A percentile compares a stretch with the other conserved stretches of the same genome.
Conservation (phyloP, 2,329 filamentous ascomycete genomes). For the Golovinomyces cichoracearum region DNA sequence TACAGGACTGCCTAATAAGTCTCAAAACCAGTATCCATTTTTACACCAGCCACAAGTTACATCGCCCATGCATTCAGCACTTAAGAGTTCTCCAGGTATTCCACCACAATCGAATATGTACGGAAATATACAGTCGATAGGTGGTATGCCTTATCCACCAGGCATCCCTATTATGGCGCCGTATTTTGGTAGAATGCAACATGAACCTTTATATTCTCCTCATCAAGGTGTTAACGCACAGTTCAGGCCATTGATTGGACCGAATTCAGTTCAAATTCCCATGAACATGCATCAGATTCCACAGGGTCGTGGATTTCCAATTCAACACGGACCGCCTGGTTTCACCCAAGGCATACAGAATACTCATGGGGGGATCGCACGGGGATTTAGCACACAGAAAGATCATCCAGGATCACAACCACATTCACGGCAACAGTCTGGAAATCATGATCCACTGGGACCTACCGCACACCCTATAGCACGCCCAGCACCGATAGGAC, state of each 20-base stretch:
- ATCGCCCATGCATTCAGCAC: slow-evolving; percentile 33
- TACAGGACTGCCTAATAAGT: slow-evolving; percentile 36
- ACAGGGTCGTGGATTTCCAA: slow-evolving; percentile 20
- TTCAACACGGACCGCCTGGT: slow-evolving; percentile 25
- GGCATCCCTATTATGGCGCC: slow-evolving; percentile 18
- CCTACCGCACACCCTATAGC: slow-evolving; percentile 44
- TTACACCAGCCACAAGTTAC: slow-evolving; percentile 33
- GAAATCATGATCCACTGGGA: slow-evolving; percentile 17
- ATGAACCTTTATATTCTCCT: slow-evolving; percentile 25
- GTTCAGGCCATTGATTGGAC: slow-evolving; percentile 25
- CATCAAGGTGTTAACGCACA: slow-evolving; percentile 27
- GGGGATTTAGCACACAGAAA: slow-evolving; percentile 17
- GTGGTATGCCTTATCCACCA: slow-evolving; percentile 25
- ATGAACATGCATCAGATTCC: slow-evolving; percentile 34
- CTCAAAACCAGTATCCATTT: slow-evolving; percentile 22
- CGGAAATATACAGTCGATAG: slow-evolving; percentile 26
- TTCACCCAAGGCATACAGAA: slow-evolving; percentile 23
- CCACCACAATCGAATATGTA: slow-evolving; percentile 19
- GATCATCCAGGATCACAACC: slow-evolving; percentile 22
- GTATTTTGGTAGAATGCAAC: slow-evolving; percentile 20
- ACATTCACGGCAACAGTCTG: slow-evolving; percentile 54
- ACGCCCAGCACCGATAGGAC: slow-evolving; percentile 64
- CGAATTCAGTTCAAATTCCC: slow-evolving; percentile 26
- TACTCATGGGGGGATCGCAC: slow-evolving; percentile 17
- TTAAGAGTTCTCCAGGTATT: slow-evolving; percentile 31